Conservation (phyloP, 2,329 filamentous ascomycete genomes). For the Paracamarosporium sp. region DNA sequence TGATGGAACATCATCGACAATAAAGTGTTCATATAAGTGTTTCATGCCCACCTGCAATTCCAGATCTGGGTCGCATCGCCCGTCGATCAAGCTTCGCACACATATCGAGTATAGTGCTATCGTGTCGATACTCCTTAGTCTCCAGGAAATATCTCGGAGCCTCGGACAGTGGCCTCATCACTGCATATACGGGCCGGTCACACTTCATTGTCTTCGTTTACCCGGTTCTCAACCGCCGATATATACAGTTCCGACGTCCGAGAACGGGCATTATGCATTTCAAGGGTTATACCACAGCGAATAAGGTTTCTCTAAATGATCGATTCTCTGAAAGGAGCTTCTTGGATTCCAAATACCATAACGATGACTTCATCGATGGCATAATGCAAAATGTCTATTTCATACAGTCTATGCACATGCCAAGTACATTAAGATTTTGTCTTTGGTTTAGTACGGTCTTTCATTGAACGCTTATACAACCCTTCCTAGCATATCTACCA, state of each 20-base stretch:
- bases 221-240: constrained; percentile 7
- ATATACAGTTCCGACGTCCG: not conserved
- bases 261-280: not conserved
- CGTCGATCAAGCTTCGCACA: constrained; percentile 19
- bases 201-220: constrained; percentile 1
- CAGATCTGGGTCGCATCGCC: constrained; percentile 18
- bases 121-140: not conserved
- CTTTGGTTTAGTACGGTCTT: not conserved
- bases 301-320: not conserved
- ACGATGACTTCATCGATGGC: not conserved
- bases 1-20: constrained; percentile 18
- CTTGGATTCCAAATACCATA: not conserved
- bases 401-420: not conserved
- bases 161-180: not conserved
- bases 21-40: constrained; percentile 17
- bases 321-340: not conserved
- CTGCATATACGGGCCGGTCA: constrained; percentile 3
- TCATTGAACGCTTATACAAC: constrained; percentile 12
- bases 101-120: constrained; percentile 18
- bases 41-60: constrained; percentile 17
- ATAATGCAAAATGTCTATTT: not conserved
- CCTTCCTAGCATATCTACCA: constrained; percentile 27
- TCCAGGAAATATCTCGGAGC: constrained; percentile 4
- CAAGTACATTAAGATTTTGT: not conserved
- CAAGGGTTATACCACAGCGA: not conserved